These are phyloP conservation scores for Globisporangium okanoganense DNA, from an alignment of 352 stramenopile species.

Conservation along the genomic window DNA sequence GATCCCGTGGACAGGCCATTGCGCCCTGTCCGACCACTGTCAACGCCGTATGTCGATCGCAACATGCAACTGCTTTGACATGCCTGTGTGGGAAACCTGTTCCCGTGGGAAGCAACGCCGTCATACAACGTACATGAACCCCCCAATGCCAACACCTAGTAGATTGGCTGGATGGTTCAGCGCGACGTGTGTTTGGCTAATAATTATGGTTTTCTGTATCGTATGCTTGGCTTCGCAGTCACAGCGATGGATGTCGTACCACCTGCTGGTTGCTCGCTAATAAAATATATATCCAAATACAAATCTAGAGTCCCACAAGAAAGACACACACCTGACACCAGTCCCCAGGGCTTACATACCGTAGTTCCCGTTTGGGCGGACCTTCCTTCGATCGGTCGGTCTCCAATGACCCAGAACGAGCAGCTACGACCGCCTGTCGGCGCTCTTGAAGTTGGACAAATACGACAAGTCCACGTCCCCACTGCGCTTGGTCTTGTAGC, in stretches of 20 bases:
- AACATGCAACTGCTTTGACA: too few relatives aligned
- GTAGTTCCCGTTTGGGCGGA: background rate
- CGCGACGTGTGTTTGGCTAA: background rate
- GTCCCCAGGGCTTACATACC: background rate
- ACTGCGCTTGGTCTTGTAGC: background rate
- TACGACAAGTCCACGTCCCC: slow-evolving; percentile 15
- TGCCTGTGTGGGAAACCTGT: too few relatives aligned
- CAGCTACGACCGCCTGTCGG: slow-evolving; percentile 3
- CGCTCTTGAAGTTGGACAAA: slow-evolving; percentile 15
- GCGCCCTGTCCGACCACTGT: too few relatives aligned
- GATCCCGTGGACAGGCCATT: too few relatives aligned
- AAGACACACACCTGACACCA: background rate
- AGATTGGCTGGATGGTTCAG: too few relatives aligned
- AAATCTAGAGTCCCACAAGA: background rate
- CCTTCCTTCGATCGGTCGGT: slow-evolving; percentile 5
- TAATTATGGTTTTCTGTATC: background rate
- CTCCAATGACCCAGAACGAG: background rate
- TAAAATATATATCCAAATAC: background rate
- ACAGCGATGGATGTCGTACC: too few relatives aligned
- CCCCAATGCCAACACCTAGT: too few relatives aligned
- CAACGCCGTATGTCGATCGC: too few relatives aligned
- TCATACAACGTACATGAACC: too few relatives aligned
- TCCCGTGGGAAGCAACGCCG: too few relatives aligned
- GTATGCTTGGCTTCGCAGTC: background rate
- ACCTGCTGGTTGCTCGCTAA: background rate